Evolutionary conservation across 2,329 filamentous ascomycete genomes (phyloP), one percentile per base, ranked within the genome.

Genomic region (Uncinocarpus reesii): DNA sequence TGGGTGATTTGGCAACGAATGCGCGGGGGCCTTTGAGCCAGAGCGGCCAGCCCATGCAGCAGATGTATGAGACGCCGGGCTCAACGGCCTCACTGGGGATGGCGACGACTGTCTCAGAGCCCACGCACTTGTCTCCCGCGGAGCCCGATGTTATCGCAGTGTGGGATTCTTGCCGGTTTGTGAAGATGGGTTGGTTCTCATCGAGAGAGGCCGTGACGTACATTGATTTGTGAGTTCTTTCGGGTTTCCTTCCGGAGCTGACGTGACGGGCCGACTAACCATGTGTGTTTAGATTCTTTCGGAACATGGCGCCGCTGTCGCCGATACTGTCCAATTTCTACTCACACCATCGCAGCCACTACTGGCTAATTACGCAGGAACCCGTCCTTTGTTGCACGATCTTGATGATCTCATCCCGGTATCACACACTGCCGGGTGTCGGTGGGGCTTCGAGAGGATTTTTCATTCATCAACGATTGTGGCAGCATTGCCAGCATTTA

Each of bases 131-230:
- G 8, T 64, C 62, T 1, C 38, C 60, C 24, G 58, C 53, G 8
- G 53, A 59, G 1, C 57, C 57, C 7, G 63, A 68, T 3, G 68
- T 68, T 7, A 60, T 74, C 28, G 62, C 65, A 43, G 57, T 70
- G 15, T 75, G 72, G 72, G 70, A 71, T 13, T 60, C 65, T 2
- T 74, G 71, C 55, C 68, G 73, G 0, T 77, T 76, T 54, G 73
- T 76, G 15, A 71, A 70, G 49, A 75, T 75, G 71, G 74, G 74
- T 0, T 77, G 73, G 73, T 72, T 78, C 47, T 72, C 72, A 0
- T 72, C 75, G 2, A 66, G 71, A 47, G 75, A 78, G 55, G 74
- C 73, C 7, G 67, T 77, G 1, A 72, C 69, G 1, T 74, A 75
- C 48, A 63, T 77, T 38, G 73, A 77, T 51, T 49, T 75, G 63